A percentile compares a stretch with the other conserved stretches of the same genome.
These are phyloP conservation scores for Talaromyces sp. DNA, from an alignment of 2,329 filamentous ascomycete genomes.

Conservation along the genomic window DNA sequence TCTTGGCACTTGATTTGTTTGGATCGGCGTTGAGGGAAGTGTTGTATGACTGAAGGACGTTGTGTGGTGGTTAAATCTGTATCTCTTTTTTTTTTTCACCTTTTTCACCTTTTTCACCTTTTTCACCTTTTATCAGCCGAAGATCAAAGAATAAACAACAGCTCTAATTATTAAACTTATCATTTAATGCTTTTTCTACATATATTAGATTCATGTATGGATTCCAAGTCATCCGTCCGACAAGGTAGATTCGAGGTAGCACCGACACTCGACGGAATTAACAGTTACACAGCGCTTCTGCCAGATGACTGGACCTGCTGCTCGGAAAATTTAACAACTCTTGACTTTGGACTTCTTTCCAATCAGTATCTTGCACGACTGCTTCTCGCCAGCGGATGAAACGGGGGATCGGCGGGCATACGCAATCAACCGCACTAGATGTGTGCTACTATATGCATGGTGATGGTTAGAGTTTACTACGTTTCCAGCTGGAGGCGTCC, in stretches of 20 bases:
- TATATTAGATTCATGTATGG: no score
- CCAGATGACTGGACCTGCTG: neutral
- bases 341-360: neutral
- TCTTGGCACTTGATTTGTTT: neutral
- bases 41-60: no score
- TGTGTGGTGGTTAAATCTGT: neutral
- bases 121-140: neutral
- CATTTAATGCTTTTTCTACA: neutral
- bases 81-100: neutral
- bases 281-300: neutral
- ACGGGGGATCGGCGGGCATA: neutral
- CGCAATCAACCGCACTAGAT: neutral
- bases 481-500: neutral
- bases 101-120: neutral
- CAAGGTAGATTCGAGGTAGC: no score
- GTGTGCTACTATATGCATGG: neutral
- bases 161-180: neutral
- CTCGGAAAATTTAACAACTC: neutral
- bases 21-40: constrained; percentile 4
- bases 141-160: neutral
- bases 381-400: neutral
- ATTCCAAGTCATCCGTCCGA: no score
- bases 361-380: neutral
- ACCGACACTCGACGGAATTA: neutral
- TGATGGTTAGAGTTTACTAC: neutral